These are phyloP conservation scores for Scleroderma citrinum DNA, from an alignment of 768 basidiomycete genomes.

Conservation along the genomic window DNA sequence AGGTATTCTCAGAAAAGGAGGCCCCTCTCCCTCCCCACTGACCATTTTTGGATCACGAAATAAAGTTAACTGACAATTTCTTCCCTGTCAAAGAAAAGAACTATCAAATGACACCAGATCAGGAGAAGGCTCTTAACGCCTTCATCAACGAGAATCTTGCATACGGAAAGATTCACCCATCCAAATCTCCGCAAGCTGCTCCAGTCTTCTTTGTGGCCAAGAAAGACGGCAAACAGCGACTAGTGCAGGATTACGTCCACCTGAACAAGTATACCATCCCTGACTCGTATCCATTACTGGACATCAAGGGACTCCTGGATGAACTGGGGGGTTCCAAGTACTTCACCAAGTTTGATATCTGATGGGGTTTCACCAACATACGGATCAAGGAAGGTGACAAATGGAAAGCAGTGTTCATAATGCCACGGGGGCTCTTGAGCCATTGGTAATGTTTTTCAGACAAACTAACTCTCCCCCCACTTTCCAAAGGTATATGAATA, in stretches of 20 bases:
- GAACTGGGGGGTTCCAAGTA: neutral
- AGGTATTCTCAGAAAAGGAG: too few relatives aligned
- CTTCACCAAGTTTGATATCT: neutral
- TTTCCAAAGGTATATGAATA: neutral
- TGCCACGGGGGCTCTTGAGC: neutral
- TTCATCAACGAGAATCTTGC: constrained; percentile 6
- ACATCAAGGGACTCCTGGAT: neutral
- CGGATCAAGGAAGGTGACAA: neutral
- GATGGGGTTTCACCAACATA: neutral
- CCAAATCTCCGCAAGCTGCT: constrained; percentile 16
- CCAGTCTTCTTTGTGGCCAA: constrained; percentile 8
- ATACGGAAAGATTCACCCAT: constrained; percentile 6
- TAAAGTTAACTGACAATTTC: too few relatives aligned
- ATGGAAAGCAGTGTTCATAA: neutral
- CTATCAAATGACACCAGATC: too few relatives aligned
- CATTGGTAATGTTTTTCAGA: constrained; percentile 1
- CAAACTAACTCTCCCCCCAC: neutral
- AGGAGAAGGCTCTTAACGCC: too few relatives aligned
- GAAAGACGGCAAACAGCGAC: neutral
- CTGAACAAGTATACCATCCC: neutral
- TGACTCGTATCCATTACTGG: neutral
- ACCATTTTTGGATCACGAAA: too few relatives aligned
- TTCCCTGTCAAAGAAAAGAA: too few relatives aligned
- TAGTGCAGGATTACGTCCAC: neutral
- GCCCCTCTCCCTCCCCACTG: too few relatives aligned